Base-by-base conservation (phyloP, 306 rosid species). In the Begonia fuchsioides region DNA sequence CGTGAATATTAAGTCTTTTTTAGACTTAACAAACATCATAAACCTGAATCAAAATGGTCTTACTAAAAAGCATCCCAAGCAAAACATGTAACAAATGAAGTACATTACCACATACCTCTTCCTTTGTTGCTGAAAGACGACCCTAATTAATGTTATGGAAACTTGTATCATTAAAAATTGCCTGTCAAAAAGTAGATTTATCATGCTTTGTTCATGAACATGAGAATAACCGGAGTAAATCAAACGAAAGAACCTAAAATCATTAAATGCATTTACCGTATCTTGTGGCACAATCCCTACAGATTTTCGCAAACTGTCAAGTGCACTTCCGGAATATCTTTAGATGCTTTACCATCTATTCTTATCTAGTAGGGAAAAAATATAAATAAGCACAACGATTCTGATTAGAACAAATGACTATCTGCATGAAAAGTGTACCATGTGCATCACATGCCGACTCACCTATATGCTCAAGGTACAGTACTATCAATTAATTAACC, bases 251-350 rank as follows among this genome's bases (percentile, higher is more conserved):
- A 45, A 48, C 49, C 14, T 16, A 53, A 44, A 10, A 15, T 16
- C 18, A 58, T 55, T 54, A 32, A 56, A 56, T 47, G 56, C 61
- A 70, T 72, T 56, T 75, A 81, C 97, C 51, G 93, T 82, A 77
- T 90, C 97, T 72, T 90, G 97, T 45, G 97, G 97, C 61, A 90
- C 97, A 67, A 90, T 93, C 54, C 95, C 97, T 50, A 90, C 76
- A 41, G 75, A 65, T 66, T 75, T 81, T 57, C 97, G 72, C 59
- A 90, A 64, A 77, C 97, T 90, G 68, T 79, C 79, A 51, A 81
- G 87, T 32, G 92, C 44, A 90, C 76, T 9, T 79, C 87, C 44
- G 74, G 78, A 66, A 90, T 68, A 66, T 90, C 88, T 77, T n/a
- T n/a, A n/a, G n/a, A n/a, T n/a, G n/a, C n/a, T n/a, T 81, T 94